Conservation (phyloP, 2,329 filamentous ascomycete species). For the Calonectria pauciramosa region DNA sequence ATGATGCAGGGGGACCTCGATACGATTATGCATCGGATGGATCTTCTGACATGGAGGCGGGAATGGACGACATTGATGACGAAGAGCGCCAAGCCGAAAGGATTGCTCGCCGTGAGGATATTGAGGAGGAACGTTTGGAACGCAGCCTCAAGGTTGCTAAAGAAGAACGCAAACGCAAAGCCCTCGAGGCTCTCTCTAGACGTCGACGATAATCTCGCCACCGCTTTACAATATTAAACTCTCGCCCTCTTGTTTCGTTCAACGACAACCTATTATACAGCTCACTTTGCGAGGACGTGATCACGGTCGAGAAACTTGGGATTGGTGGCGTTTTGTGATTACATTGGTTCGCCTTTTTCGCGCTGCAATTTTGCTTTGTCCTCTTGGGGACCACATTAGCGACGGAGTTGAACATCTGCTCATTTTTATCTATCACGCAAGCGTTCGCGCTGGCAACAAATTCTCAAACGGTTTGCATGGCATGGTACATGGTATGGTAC, state of each 20-base stretch:
- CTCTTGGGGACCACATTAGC: slow-evolving; percentile 50
- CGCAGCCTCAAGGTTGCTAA: slow-evolving; percentile 73
- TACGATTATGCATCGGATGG: slow-evolving; percentile 74
- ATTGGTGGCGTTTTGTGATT: slow-evolving; percentile 35
- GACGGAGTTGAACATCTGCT: slow-evolving; percentile 51
- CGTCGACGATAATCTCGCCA: slow-evolving; percentile 43
- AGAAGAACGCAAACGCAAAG: slow-evolving; percentile 64
- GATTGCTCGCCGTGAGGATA: slow-evolving; percentile 77
- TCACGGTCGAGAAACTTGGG: slow-evolving; percentile 36
- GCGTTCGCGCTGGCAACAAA: background rate
- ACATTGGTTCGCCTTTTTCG: slow-evolving; percentile 26
- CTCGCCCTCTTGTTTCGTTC: background rate
- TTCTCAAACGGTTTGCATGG: slow-evolving; percentile 21
- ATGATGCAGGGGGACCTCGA: slow-evolving; percentile 56
- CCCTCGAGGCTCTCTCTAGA: slow-evolving; percentile 52
- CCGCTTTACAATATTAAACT: background rate
- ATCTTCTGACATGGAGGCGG: slow-evolving; percentile 85
- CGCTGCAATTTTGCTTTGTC: slow-evolving; percentile 18
- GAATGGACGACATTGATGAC: slow-evolving; percentile 78
- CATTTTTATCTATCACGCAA: slow-evolving; percentile 16
- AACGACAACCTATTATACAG: background rate
- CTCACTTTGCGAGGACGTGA: slow-evolving; percentile 27
- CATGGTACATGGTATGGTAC: slow-evolving; percentile 7
- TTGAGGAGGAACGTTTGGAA: slow-evolving; percentile 73
- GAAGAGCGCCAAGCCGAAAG: slow-evolving; percentile 76